phyloP scores from a whole-genome alignment of 1,139 yeast species.

The Debaryomyces udenii region DNA sequence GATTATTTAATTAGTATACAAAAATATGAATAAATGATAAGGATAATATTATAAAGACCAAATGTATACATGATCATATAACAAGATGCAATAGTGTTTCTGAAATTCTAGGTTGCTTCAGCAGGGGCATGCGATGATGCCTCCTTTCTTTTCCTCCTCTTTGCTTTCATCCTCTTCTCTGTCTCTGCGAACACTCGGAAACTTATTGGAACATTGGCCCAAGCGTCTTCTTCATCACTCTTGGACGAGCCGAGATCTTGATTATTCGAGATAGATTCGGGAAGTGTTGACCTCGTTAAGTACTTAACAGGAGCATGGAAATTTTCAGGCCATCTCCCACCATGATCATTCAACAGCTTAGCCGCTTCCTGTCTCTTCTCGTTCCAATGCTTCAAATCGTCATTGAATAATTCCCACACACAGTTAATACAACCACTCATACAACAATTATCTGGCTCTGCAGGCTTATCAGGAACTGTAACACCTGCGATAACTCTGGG shows the following conservation, averaged over 20 bases:
- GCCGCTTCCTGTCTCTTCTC: conserved; percentile 63
- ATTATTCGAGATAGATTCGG: conserved; percentile 25
- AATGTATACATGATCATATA: conserved; percentile 2
- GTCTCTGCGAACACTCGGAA: conserved; percentile 83
- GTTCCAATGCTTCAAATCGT: conserved; percentile 85
- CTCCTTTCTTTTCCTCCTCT: conserved; percentile 16
- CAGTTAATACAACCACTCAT: conserved; percentile 97
- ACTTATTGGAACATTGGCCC: conserved; percentile 75
- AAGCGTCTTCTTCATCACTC: conserved; percentile 36
- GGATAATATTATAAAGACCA: conserved; percentile 5
- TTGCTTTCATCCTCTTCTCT: conserved; percentile 64
- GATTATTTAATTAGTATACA: conserved; percentile 3
- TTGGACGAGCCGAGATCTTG: conserved; percentile 20
- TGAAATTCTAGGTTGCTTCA: neutral
- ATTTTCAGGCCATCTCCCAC: conserved; percentile 77
- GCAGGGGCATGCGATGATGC: neutral
- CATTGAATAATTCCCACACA: conserved; percentile 92
- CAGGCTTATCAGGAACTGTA: conserved; percentile 75
- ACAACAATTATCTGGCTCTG: conserved; percentile 94
- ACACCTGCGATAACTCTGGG: conserved; percentile 67
- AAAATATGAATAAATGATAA: conserved; percentile 14
- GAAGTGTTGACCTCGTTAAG: conserved; percentile 37
- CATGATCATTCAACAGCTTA: conserved; percentile 44
- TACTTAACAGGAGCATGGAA: conserved; percentile 68
- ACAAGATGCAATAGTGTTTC: conserved; percentile 4